Evolutionary conservation across 805 yeast species (phyloP), one percentile per base, ranked within the genome.

Genomic region (Metschnikowia anglica): DNA sequence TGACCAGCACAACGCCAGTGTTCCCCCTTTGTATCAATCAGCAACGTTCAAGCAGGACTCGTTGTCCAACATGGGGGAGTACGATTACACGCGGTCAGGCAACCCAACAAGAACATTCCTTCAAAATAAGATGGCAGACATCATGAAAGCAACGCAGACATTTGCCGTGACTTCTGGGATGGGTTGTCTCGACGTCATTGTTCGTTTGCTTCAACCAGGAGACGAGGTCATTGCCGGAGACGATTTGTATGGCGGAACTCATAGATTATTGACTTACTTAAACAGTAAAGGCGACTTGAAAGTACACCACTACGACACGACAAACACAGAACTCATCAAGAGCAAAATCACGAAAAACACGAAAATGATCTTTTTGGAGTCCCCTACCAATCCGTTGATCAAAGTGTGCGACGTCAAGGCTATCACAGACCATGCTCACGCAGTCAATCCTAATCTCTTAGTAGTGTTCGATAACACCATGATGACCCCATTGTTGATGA

Each of bases 391-490:
- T 63, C 98, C 98, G 15, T 76, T 89, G 53, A 86, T 89, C 63
- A 87, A 88, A 66, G 86, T 90, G 46, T 81, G 87, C 45, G 96
- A 91, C 61, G 79, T 90, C 40, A 80, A 78, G 47, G 68, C 79
- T 25, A 81, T 89, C 46, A 68, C 89, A 13, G 68, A 69, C 28
- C 71, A 77, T 48, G 89, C 90, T 34, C 93, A 88, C 59, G 61
- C 66, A 32, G 71, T 75, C 31, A 83, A 75, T 58, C 88, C 95
- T 13, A 74, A 81, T 28, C 74, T 85, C 41, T 61, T 83, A 37
- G 81, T 88, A 30, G 95, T 88, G 11, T 90, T 90, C 48, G 97
- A 90, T 67, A 90, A 91, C 72, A 91, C 97, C 46, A 90, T 90
- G 98, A 85, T 90, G 95, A 83, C 96, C 21, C 97, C 97, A 10